Base-by-base conservation (phyloP, 2,329 filamentous ascomycete genomes). In the Achaetomium macrosporum region DNA sequence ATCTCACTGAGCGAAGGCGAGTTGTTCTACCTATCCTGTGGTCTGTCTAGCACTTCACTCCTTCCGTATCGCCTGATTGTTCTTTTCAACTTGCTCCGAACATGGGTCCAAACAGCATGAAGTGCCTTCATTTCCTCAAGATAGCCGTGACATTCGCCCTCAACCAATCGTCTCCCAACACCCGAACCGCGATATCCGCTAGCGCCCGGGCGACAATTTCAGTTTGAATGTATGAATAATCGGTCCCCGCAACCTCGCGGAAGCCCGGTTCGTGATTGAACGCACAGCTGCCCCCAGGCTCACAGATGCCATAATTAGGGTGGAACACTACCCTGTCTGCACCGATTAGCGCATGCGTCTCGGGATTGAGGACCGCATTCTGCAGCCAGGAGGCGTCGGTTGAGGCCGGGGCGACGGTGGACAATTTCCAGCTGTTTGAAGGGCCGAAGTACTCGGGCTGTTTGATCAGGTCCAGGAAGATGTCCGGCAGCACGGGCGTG, bases 181-280 rank as follows among this genome's bases (percentile, higher is more conserved):
- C 10, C 25, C n/a, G 9, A 2, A 48, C 46, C 17, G 46, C 46
- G 20, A 48, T 2, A 12, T 48, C n/a, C 5, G 46, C 46, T 36
- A 48, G 39, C n/a, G 16, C 46, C 11, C 46, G 15, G 11, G 46
- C 46, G 15, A 48, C 37, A 10, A 40, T 10, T 17, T 48, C 46
- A 8, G 46, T 41, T 37, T 37, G 36, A 5, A 5, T 11, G 13
- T 41, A 48, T 15, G n/a, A 20, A 15, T 48, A 48, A n/a, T 48
- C 46, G 16, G 46, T 48, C 11, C 46, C 46, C n/a, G 46, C 46
- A 15, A 33, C 46, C 3, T 15, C 29, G 6, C 29, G n/a, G 11
- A 48, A 48, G 2, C n/a, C 37, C n/a, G 46, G 46, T 13, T 48
- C 46, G 20, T 48, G 46, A 5, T 48, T 48, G 11, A 48, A 48